Conservation (phyloP, 129 eudicot genomes). For the Cynara cardunculus region DNA sequence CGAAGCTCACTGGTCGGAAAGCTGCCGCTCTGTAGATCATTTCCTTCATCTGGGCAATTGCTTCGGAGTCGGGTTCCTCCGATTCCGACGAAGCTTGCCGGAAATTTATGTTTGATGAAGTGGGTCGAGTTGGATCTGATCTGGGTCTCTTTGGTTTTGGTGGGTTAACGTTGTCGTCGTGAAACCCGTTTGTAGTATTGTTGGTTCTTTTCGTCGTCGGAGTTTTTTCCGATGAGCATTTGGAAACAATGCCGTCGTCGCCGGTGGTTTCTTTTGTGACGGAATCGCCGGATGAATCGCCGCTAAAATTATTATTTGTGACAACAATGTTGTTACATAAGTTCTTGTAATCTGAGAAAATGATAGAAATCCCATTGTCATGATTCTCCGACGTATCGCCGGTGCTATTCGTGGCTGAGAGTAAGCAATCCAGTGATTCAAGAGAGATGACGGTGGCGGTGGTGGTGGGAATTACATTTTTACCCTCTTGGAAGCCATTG, state of each 20-base stretch:
- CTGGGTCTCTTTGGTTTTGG: constrained; percentile 42
- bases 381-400: constrained; percentile 40
- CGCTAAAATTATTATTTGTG: background rate
- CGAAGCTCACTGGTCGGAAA: constrained; percentile 81
- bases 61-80: constrained; percentile 78
- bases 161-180: constrained; percentile 10
- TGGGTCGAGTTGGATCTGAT: constrained; percentile 28
- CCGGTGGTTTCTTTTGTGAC: constrained; percentile 18
- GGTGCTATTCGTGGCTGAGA: constrained; percentile 50
- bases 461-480: constrained; percentile 10
- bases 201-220: constrained; percentile 20
- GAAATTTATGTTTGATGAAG: constrained; percentile 73
- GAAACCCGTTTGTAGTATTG: background rate
- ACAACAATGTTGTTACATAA: constrained; percentile 27
- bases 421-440: constrained; percentile 56
- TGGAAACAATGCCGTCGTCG: constrained; percentile 25
- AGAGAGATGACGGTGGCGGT: constrained; percentile 23
- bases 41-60: constrained; percentile 88
- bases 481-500: constrained; percentile 9
- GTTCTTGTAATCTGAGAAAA: constrained; percentile 44
- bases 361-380: constrained; percentile 46
- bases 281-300: constrained; percentile 33
- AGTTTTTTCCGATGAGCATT: constrained; percentile 15
- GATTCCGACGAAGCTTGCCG: constrained; percentile 45
- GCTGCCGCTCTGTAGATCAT: constrained; percentile 92